Conservation (phyloP, 306 rosid genomes). For the Alnus glutinosa region DNA sequence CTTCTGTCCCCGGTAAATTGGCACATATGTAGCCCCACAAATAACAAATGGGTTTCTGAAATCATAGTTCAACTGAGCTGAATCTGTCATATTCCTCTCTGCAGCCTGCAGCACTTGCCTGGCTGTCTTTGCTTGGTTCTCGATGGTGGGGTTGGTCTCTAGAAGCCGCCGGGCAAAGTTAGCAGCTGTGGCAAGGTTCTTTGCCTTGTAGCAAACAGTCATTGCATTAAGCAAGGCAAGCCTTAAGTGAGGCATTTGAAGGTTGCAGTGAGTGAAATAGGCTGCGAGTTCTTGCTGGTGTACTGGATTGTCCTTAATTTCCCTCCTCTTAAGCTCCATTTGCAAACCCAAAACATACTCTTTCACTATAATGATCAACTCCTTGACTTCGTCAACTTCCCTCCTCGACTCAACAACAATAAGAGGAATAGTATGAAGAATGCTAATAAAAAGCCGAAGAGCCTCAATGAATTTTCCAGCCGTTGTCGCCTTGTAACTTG, state of each 20-base stretch:
- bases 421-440: slow-evolving; percentile 82
- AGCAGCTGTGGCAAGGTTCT: slow-evolving; percentile 82
- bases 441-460: slow-evolving; percentile 55
- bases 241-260: slow-evolving; percentile 87
- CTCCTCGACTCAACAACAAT: slow-evolving; percentile 87
- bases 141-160: slow-evolving; percentile 79
- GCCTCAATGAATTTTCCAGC: slow-evolving; percentile 79
- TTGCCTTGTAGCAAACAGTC: slow-evolving; percentile 74
- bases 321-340: slow-evolving; percentile 85
- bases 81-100: slow-evolving; percentile 84
- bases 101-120: slow-evolving; percentile 93
- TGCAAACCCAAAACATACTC: slow-evolving; percentile 81
- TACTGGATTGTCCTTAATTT: slow-evolving; percentile 56
- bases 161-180: slow-evolving; percentile 83
- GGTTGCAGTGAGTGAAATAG: slow-evolving; percentile 94
- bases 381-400: slow-evolving; percentile 95
- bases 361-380: slow-evolving; percentile 69
- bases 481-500: slow-evolving; percentile 84
- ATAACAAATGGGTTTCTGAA: slow-evolving; percentile 87
- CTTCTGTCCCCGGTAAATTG: slow-evolving; percentile 88
- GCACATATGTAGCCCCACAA: slow-evolving; percentile 88
- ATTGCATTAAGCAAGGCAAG: slow-evolving; percentile 76
- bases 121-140: slow-evolving; percentile 79
- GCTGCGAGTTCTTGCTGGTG: slow-evolving; percentile 96
- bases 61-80: slow-evolving; percentile 71